Base-by-base conservation (phyloP, 768 basidiomycete species). In the Collybia nuda region DNA sequence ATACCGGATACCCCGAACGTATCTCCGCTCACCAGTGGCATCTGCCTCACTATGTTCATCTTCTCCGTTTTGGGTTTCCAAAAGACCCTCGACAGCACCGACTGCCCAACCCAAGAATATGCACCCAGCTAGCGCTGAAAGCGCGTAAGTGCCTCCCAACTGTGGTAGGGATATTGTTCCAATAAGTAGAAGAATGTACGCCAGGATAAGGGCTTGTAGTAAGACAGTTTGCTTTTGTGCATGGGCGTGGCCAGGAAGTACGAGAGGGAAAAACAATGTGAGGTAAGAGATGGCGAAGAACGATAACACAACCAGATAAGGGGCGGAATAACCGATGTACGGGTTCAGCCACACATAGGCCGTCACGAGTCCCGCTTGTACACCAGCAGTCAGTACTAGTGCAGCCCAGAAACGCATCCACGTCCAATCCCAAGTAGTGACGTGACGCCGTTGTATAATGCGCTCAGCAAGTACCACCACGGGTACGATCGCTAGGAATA, bases 341-440 rank as follows among this genome's bases (percentile, higher is more conserved):
- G 15, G 11, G 62, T 88, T 89, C 37, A 86, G 37, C 40, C 74
- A 67, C 17, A 80, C 57, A 54, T 78, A 84, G 3, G 71, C 72
- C 40, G 71, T 60, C 2, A 81, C 69, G 6, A 89, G 66, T 2
- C 73, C 69, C 2, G 64, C 69, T 54, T 87, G 80, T 2, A 78
- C 55, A 6, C 65, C 75, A 3, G 75, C 55, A 1, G 73, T 69
- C 9, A 83, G 56, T 7, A 74, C 40, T 32, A 88, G 56, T 1
- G 83, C 76, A 0, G 84, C 56, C 81, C 86, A 89, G 59, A 90
- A 85, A 49, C 81, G 80, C 19, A 72, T 67, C 67, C 82, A 83
- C 38, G 67, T 71, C 40, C 56, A 24, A 53, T 45, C 44, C 32
- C 32, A 32, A 11, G 32, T 11, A 32, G 32, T 11, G 32, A 32